These are phyloP conservation scores for Dunaliella sp. DNA, from an alignment of 139 green algal genomes.

Conservation along the genomic window DNA sequence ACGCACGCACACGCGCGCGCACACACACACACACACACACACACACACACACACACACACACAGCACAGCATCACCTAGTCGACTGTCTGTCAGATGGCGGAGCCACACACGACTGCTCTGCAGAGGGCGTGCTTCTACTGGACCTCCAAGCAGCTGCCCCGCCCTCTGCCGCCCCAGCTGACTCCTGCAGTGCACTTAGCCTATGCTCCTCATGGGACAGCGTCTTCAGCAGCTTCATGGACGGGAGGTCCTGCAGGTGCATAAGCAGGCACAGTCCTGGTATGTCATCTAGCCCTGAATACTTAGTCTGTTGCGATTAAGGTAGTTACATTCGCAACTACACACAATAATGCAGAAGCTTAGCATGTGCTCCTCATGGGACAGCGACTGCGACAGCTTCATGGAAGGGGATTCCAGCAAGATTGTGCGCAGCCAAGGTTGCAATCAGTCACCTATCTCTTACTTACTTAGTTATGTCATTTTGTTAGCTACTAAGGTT, in stretches of 20 bases:
- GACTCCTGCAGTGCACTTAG: background rate
- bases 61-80: background rate
- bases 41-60: background rate
- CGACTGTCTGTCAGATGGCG: background rate
- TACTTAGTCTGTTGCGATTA: no score
- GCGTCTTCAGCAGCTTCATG: conserved; percentile 23
- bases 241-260: conserved; percentile 11
- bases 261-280: background rate
- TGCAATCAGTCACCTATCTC: background rate
- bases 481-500: no score
- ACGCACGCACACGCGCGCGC: no score
- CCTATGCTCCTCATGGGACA: conserved; percentile 9
- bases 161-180: background rate
- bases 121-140: no score
- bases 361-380: conserved; percentile 2
- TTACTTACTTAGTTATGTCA: no score
- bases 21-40: no score
- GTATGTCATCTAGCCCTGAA: background rate
- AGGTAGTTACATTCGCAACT: background rate
- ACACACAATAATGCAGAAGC: background rate
- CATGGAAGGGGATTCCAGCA: conserved; percentile 13
- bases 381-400: conserved; percentile 22
- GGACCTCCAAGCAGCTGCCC: no score
- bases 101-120: no score
- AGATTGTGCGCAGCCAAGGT: background rate